phyloP scores from a whole-genome alignment of 257 asterid species.

The Handroanthus guayacan region DNA sequence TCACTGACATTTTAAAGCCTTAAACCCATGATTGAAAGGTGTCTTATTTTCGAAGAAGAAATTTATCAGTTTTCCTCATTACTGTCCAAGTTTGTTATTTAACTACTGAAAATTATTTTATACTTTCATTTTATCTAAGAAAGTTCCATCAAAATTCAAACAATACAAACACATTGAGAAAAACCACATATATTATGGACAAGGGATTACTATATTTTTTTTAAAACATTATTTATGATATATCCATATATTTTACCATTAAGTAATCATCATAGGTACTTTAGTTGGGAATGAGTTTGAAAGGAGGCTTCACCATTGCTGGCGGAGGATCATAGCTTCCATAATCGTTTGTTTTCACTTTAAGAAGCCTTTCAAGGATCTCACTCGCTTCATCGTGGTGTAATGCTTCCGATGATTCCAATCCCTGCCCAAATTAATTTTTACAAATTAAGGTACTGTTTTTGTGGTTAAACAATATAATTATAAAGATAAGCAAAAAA shows the following conservation, averaged over 20 bases:
- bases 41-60: too few species aligned
- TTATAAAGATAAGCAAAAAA: too few species aligned
- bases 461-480: too few species aligned
- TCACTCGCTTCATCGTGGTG: conserved; percentile 39
- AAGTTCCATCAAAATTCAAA: too few species aligned
- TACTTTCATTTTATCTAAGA: too few species aligned
- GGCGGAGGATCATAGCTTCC: conserved; percentile 85
- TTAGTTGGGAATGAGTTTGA: conserved; percentile 81
- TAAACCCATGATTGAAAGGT: too few species aligned
- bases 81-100: too few species aligned
- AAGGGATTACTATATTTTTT: not conserved
- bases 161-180: conserved; percentile 25
- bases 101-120: too few species aligned
- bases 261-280: not conserved
- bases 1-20: too few species aligned
- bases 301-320: conserved; percentile 68
- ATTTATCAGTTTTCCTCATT: too few species aligned
- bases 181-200: not conserved
- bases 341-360: conserved; percentile 72
- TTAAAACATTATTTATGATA: conserved; percentile 30
- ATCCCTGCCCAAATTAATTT: conserved; percentile 32
- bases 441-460: too few species aligned
- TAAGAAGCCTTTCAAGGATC: conserved; percentile 64
- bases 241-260: not conserved
- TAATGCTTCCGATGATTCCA: conserved; percentile 32